Evolutionary conservation across 768 basidiomycete species (phyloP).

Genomic region (Chalciporus sphaerocephalus): DNA sequence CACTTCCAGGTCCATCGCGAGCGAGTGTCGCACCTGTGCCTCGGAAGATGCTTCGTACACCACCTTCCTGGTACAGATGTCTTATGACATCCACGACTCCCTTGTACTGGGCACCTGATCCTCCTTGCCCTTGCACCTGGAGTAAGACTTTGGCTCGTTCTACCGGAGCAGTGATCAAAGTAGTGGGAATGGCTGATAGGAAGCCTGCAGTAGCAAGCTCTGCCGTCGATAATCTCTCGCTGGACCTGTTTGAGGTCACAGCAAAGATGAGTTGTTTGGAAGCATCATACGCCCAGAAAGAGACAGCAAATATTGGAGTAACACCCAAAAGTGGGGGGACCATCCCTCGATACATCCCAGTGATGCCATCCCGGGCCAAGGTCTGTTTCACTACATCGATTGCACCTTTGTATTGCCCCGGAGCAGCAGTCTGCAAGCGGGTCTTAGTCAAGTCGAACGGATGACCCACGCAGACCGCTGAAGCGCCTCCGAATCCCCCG

Average conservation of each 20-base stretch:
- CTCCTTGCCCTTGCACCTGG: slow-evolving; percentile 91
- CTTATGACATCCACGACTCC: slow-evolving; percentile 89
- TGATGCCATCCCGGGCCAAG: slow-evolving; percentile 83
- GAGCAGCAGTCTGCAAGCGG: slow-evolving; percentile 87
- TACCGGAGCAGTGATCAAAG: slow-evolving; percentile 90
- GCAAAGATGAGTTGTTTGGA: slow-evolving; percentile 83
- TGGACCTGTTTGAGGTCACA: slow-evolving; percentile 72
- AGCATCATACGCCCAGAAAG: slow-evolving; percentile 96
- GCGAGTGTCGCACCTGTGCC: slow-evolving; percentile 92
- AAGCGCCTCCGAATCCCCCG: slow-evolving; percentile 88
- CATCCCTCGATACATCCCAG: slow-evolving; percentile 88
- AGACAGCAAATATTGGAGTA: slow-evolving; percentile 96
- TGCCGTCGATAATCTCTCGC: slow-evolving; percentile 54
- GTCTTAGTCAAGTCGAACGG: slow-evolving; percentile 98
- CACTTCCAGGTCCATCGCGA: slow-evolving; percentile 94
- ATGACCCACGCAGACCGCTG: slow-evolving; percentile 93
- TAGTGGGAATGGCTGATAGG: slow-evolving; percentile 88
- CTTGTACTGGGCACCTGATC: slow-evolving; percentile 66
- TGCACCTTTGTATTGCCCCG: slow-evolving; percentile 87
- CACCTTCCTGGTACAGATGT: slow-evolving; percentile 92
- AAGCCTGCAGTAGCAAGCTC: slow-evolving; percentile 94
- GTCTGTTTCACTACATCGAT: slow-evolving; percentile 91
- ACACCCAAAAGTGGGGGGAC: slow-evolving; percentile 91
- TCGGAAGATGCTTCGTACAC: slow-evolving; percentile 84
- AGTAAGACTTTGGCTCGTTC: slow-evolving; percentile 95